phyloP scores from a whole-genome alignment of 306 rosid species.

The Medicago truncatula region MtrunA17r5.0-ANR NC_053045.1:52347501-52348000 shows the following conservation, averaged over 20 bases:
- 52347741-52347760: slow-evolving; percentile 61
- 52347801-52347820: slow-evolving; percentile 78
- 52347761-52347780: slow-evolving; percentile 89
- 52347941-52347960: slow-evolving; percentile 81
- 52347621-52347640: slow-evolving; percentile 59
- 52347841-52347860: slow-evolving; percentile 75
- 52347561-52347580: slow-evolving; percentile 46
- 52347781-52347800: slow-evolving; percentile 74
- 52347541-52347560: slow-evolving; percentile 59
- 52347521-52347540: slow-evolving; percentile 46
- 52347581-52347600: slow-evolving; percentile 41
- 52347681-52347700: slow-evolving; percentile 64
- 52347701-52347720: slow-evolving; percentile 39
- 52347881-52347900: no score
- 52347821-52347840: slow-evolving; percentile 67
- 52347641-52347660: slow-evolving; percentile 73
- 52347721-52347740: slow-evolving; percentile 62
- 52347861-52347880: no score
- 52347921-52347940: slow-evolving; percentile 52
- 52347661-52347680: slow-evolving; percentile 57
- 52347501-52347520: slow-evolving; percentile 40
- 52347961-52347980: slow-evolving; percentile 72
- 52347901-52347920: not conserved
- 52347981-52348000: slow-evolving; percentile 72
- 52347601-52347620: slow-evolving; percentile 47